Conservation (phyloP, 306 rosid genomes). For the Comarum palustre region DNA sequence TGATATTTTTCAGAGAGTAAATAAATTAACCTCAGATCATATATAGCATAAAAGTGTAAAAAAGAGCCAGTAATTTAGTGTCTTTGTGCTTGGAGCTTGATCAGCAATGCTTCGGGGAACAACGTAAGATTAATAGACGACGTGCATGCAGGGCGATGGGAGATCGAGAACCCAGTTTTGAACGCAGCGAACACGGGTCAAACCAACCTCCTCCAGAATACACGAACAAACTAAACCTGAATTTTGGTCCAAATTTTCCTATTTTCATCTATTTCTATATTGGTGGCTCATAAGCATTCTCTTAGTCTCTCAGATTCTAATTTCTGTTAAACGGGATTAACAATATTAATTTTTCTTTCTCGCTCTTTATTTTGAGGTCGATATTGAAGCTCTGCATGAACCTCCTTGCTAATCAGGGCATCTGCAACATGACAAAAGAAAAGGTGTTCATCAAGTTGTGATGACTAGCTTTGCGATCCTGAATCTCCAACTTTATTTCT, state of each 20-base stretch:
- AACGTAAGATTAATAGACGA: background rate
- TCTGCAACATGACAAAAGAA: conserved; percentile 22
- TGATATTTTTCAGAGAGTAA: too few relatives aligned
- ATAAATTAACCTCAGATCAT: too few relatives aligned
- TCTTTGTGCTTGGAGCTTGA: background rate
- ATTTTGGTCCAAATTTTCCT: background rate
- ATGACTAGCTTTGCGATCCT: background rate
- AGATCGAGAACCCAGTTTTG: background rate
- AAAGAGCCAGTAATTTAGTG: too few relatives aligned
- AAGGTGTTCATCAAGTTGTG: conserved; percentile 15
- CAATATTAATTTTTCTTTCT: too few relatives aligned
- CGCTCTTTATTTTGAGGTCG: conserved; percentile 12
- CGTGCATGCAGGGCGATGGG: background rate
- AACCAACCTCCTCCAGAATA: background rate
- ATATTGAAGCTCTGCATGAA: conserved; percentile 12
- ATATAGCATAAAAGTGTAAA: too few relatives aligned
- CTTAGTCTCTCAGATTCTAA: background rate
- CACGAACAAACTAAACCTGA: background rate
- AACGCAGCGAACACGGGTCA: conserved; percentile 5
- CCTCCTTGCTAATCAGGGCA: conserved; percentile 36
- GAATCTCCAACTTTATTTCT: background rate
- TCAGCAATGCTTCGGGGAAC: background rate
- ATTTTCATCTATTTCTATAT: background rate
- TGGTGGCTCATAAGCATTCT: background rate
- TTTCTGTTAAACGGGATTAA: background rate